Percentiles rank a stretch among this genome's conserved stretches.
These are phyloP conservation scores for Aspergillus eucalypticola DNA, from an alignment of 2,329 filamentous ascomycete genomes.

Conservation along the genomic window DNA sequence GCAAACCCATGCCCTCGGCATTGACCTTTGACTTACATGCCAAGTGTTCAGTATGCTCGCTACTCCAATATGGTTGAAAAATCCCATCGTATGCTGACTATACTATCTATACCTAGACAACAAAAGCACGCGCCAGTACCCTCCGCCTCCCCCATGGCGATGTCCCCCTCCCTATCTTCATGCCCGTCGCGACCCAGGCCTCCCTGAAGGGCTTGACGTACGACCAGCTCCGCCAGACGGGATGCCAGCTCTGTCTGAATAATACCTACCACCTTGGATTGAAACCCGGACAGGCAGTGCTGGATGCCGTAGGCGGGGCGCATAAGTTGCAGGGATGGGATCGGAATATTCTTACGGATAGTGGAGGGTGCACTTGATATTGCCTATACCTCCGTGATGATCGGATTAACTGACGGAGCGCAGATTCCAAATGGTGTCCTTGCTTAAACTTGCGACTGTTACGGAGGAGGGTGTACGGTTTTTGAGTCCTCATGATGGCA, in stretches of 20 bases:
- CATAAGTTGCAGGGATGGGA: slow-evolving; percentile 95
- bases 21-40: slow-evolving; percentile 77
- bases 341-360: slow-evolving; percentile 84
- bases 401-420: background rate
- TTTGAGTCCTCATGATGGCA: slow-evolving; percentile 91
- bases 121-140: slow-evolving; percentile 85
- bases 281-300: slow-evolving; percentile 86
- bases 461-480: slow-evolving; percentile 96
- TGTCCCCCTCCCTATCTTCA: slow-evolving; percentile 90
- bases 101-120: slow-evolving; percentile 62
- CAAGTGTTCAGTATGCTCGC: slow-evolving; percentile 72
- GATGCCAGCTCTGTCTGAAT: slow-evolving; percentile 89
- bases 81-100: background rate
- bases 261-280: slow-evolving; percentile 97
- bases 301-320: slow-evolving; percentile 85
- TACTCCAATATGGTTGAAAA: background rate
- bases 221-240: slow-evolving; percentile 83
- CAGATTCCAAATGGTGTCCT: slow-evolving; percentile 98
- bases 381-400: background rate
- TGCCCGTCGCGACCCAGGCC: slow-evolving; percentile 97
- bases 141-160: slow-evolving; percentile 88
- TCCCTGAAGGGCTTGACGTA: slow-evolving; percentile 93
- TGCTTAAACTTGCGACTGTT: slow-evolving; percentile 87
- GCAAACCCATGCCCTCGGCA: slow-evolving; percentile 55
- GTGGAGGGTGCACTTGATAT: slow-evolving; percentile 43